phyloP scores from a whole-genome alignment of 1,284 basidiomycete species.

The Apiotrichum brassicae region DNA sequence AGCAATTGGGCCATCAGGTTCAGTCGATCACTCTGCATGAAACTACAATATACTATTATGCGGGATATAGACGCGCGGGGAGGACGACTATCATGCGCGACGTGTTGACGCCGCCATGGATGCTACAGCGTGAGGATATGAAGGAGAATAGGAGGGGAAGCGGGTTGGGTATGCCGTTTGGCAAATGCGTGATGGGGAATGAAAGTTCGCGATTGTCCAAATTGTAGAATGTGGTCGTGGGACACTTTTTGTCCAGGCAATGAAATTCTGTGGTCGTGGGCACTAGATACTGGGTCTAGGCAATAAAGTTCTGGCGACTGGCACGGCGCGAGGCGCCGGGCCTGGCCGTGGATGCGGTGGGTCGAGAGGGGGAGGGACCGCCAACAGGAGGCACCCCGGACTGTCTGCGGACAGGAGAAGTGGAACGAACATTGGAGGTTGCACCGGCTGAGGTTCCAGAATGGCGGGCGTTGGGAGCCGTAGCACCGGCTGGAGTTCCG shows the following conservation, averaged over 20 bases:
- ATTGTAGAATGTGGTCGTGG: neutral
- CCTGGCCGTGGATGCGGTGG: neutral
- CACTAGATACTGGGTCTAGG: neutral
- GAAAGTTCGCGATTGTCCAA: too few species aligned
- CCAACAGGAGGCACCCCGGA: neutral
- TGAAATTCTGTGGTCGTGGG: too few species aligned
- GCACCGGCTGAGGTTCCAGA: neutral
- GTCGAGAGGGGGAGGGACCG: neutral
- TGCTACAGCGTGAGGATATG: neutral
- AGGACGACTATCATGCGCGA: neutral
- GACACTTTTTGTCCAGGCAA: neutral
- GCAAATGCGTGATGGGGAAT: neutral
- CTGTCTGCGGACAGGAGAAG: too few species aligned
- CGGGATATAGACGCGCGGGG: neutral
- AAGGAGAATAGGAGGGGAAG: neutral
- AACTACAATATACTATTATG: neutral
- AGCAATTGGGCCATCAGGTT: too few species aligned
- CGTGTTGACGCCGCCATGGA: neutral
- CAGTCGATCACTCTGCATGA: neutral
- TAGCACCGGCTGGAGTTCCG: neutral
- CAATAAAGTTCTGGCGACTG: neutral
- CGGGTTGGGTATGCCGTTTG: neutral
- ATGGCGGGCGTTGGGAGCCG: neutral
- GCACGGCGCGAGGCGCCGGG: neutral
- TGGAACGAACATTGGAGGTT: too few species aligned